A percentile compares a stretch with the other conserved stretches of the same genome.
Evolutionary conservation across 257 asterid genomes (phyloP).

Genomic region (Penstemon newberryi): DNA sequence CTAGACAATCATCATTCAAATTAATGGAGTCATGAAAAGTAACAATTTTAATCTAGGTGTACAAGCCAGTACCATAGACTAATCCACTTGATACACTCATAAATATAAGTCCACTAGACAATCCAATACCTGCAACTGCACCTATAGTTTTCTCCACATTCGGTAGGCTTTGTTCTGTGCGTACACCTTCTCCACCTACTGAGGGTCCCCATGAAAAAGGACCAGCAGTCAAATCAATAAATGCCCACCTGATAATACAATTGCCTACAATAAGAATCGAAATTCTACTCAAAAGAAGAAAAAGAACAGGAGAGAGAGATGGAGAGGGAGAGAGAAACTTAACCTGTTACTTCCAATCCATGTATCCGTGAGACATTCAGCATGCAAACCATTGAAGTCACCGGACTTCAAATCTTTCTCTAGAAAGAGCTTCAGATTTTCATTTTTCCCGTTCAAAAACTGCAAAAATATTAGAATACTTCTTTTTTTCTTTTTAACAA

Average conservation of each 20-base stretch:
- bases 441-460: slow-evolving; percentile 74
- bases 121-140: slow-evolving; percentile 77
- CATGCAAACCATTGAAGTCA: slow-evolving; percentile 72
- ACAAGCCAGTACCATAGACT: slow-evolving; percentile 11
- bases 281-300: slow-evolving; percentile 10
- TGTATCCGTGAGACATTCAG: slow-evolving; percentile 89
- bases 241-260: slow-evolving; percentile 83
- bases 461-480: slow-evolving; percentile 31
- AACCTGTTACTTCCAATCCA: slow-evolving; percentile 94
- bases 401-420: slow-evolving; percentile 83
- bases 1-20: slow-evolving; percentile 14
- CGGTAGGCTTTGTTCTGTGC: slow-evolving; percentile 90
- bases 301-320: background rate
- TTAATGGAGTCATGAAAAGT: slow-evolving; percentile 19
- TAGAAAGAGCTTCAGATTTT: slow-evolving; percentile 60
- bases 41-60: slow-evolving; percentile 11
- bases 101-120: slow-evolving; percentile 4
- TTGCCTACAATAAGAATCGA: slow-evolving; percentile 21
- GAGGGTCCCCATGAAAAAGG: slow-evolving; percentile 99
- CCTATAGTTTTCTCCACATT: slow-evolving; percentile 91
- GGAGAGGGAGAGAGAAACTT: slow-evolving; percentile 7
- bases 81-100: slow-evolving; percentile 23
- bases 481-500: slow-evolving; percentile 1
- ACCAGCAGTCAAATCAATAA: slow-evolving; percentile 90
- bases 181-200: slow-evolving; percentile 99